These are phyloP conservation scores for Phaeosphaeriaceae sp. DNA, from an alignment of 2,329 filamentous ascomycete species.

Conservation along the genomic window DNA sequence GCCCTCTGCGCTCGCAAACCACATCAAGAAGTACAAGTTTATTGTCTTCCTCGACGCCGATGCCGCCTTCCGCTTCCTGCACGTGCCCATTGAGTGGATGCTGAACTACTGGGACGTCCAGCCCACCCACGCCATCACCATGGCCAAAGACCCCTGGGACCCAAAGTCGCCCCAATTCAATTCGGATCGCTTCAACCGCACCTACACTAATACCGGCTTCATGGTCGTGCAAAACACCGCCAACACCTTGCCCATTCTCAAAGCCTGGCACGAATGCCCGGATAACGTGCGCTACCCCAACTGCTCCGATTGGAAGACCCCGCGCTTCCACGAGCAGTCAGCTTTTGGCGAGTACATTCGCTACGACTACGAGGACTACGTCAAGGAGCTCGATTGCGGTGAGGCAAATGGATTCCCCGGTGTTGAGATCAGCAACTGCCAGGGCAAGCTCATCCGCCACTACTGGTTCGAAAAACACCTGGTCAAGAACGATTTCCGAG, in stretches of 20 bases:
- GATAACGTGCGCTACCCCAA: constrained; percentile 43
- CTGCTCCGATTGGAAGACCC: constrained; percentile 49
- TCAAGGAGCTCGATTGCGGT: constrained; percentile 48
- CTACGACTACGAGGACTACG: constrained; percentile 48
- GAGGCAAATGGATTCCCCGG: constrained; percentile 49
- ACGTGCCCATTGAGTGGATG: constrained; percentile 59
- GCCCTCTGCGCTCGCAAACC: constrained; percentile 45
- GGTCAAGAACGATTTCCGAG: constrained; percentile 43
- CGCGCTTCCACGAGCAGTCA: constrained; percentile 49
- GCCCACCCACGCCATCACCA: constrained; percentile 52
- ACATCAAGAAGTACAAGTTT: constrained; percentile 50
- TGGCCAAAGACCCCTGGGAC: constrained; percentile 54
- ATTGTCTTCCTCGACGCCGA: constrained; percentile 60
- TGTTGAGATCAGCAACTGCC: constrained; percentile 43
- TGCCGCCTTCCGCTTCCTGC: constrained; percentile 54
- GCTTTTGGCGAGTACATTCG: constrained; percentile 50
- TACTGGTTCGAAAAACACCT: constrained; percentile 48
- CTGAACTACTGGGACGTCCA: constrained; percentile 58
- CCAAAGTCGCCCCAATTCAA: constrained; percentile 45
- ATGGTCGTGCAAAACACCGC: constrained; percentile 61
- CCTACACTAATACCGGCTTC: constrained; percentile 61
- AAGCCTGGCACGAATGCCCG: constrained; percentile 56
- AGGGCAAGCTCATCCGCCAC: constrained; percentile 46
- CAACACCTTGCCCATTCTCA: constrained; percentile 57
- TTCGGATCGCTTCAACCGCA: constrained; percentile 51